Percentiles rank a stretch among this genome's conserved stretches.
Evolutionary conservation across 192 early-diverging fungal species (phyloP).

Genomic region (Cetraspora pellucida): DNA sequence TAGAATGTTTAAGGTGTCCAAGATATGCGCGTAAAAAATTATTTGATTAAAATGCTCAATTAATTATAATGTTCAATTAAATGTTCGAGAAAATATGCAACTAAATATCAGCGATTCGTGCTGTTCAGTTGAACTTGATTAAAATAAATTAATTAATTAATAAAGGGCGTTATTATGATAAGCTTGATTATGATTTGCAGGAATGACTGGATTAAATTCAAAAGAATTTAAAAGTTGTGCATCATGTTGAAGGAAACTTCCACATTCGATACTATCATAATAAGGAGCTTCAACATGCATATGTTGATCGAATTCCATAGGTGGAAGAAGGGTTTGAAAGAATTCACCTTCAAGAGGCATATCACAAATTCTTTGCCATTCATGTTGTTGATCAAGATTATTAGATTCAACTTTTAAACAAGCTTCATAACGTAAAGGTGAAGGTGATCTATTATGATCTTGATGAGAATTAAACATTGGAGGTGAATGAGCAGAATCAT

Average conservation of each 20-base stretch:
- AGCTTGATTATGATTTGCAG: no score
- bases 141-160: no score
- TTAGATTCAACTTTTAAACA: neutral
- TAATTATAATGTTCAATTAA: no score
- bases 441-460: neutral
- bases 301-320: neutral
- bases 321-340: neutral
- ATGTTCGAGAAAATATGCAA: no score
- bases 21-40: no score
- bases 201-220: neutral
- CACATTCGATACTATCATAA: neutral
- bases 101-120: no score
- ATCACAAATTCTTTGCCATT: neutral
- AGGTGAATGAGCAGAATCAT: neutral
- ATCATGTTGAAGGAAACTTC: neutral
- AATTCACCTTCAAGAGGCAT: neutral
- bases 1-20: no score
- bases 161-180: no score
- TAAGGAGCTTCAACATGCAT: neutral
- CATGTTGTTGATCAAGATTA: neutral
- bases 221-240: neutral
- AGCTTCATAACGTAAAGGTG: neutral
- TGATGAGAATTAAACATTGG: neutral
- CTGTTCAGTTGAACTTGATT: no score
- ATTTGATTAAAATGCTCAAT: no score